phyloP scores from a whole-genome alignment of 805 yeast species.

The Spencermartinsiella europaea region DNA sequence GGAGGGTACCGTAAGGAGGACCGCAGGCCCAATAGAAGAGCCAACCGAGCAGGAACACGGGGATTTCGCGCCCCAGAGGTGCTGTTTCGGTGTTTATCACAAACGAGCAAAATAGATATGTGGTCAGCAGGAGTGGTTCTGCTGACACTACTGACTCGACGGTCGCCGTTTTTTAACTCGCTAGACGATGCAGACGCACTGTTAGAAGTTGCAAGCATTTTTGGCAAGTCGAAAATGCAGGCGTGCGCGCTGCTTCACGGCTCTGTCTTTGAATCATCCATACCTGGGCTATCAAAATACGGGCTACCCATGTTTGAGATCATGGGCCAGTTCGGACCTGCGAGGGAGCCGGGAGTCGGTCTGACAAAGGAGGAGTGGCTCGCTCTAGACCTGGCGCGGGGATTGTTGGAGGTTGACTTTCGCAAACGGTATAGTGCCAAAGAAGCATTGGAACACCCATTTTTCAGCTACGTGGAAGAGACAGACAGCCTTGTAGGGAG shows the following conservation, averaged over 20 bases:
- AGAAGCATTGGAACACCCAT: slow-evolving; percentile 57
- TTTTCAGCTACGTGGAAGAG: slow-evolving; percentile 43
- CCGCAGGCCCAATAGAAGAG: slow-evolving; percentile 80
- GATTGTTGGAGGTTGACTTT: slow-evolving; percentile 69
- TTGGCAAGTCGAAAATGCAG: slow-evolving; percentile 69
- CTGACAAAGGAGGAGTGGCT: slow-evolving; percentile 16
- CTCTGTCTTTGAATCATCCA: slow-evolving; percentile 67
- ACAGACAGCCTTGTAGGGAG: background rate
- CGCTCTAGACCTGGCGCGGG: slow-evolving; percentile 35
- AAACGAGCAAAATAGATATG: slow-evolving; percentile 73
- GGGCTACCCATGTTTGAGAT: slow-evolving; percentile 30
- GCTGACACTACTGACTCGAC: slow-evolving; percentile 65
- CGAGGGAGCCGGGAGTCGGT: background rate
- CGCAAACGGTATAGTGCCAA: slow-evolving; percentile 58
- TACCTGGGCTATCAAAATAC: slow-evolving; percentile 44
- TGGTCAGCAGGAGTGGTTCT: slow-evolving; percentile 94
- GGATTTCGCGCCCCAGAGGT: slow-evolving; percentile 96
- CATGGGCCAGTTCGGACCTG: slow-evolving; percentile 35
- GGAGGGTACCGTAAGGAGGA: slow-evolving; percentile 85
- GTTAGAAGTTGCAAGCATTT: slow-evolving; percentile 73
- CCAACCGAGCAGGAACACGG: slow-evolving; percentile 94
- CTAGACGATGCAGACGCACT: slow-evolving; percentile 91
- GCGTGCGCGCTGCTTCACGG: slow-evolving; percentile 84
- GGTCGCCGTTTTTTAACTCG: slow-evolving; percentile 92
- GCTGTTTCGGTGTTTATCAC: slow-evolving; percentile 77